Evolutionary conservation across 768 basidiomycete species (phyloP).

Genomic region (Russula abietina): DNA sequence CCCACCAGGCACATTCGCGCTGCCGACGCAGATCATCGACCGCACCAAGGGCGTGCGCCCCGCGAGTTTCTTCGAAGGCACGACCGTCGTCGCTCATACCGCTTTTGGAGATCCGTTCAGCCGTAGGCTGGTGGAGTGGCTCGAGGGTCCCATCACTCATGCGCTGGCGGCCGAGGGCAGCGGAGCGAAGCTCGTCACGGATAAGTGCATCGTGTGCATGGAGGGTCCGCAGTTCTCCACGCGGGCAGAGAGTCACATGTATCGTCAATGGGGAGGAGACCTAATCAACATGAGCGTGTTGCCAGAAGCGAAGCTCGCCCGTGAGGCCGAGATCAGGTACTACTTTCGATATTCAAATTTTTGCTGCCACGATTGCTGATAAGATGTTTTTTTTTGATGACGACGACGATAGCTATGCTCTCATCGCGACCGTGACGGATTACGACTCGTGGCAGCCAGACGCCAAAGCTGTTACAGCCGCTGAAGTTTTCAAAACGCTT

Average conservation of each 20-base stretch:
- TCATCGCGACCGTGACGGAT: constrained; percentile 88
- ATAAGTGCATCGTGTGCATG: constrained; percentile 90
- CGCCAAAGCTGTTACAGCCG: constrained; percentile 77
- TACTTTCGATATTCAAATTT: constrained; percentile 4
- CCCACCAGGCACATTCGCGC: constrained; percentile 77
- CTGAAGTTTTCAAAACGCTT: constrained; percentile 87
- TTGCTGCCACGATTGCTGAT: not conserved
- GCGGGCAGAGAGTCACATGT: constrained; percentile 94
- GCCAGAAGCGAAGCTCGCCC: constrained; percentile 94
- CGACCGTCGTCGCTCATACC: constrained; percentile 81
- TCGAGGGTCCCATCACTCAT: constrained; percentile 55
- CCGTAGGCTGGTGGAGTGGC: constrained; percentile 53
- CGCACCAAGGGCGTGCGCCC: constrained; percentile 92
- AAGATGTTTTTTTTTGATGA: not conserved
- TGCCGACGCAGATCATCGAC: constrained; percentile 93
- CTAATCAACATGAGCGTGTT: constrained; percentile 96
- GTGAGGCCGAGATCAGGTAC: constrained; percentile 91
- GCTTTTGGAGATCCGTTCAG: constrained; percentile 94
- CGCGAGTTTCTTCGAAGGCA: constrained; percentile 79
- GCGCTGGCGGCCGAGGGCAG: constrained; percentile 56
- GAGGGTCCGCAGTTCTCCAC: constrained; percentile 98
- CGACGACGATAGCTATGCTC: constrained; percentile 61
- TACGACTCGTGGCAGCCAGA: constrained; percentile 92
- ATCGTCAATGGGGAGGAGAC: constrained; percentile 86
- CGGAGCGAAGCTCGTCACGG: constrained; percentile 66